Conservation (phyloP, 805 yeast species). For the Hanseniaspora pseudoguilliermondii region DNA sequence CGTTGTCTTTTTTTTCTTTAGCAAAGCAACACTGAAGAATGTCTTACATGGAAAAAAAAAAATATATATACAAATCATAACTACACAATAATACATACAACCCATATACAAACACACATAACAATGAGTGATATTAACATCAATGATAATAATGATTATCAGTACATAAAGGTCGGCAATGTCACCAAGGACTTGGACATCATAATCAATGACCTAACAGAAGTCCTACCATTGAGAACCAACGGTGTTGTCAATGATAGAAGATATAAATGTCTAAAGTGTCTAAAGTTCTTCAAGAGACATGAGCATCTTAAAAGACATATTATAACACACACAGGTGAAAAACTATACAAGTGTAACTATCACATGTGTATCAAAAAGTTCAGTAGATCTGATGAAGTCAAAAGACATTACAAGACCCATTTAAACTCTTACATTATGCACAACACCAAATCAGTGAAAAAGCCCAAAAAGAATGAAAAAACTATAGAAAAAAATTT, state of each 20-base stretch:
- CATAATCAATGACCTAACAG: not conserved
- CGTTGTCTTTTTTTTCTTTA: no score
- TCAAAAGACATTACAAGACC: conserved; percentile 73
- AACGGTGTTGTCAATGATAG: not conserved
- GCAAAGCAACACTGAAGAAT: no score
- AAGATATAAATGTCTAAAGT: conserved; percentile 61
- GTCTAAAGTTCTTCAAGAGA: conserved; percentile 77
- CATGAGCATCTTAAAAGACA: conserved; percentile 87
- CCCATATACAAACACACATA: not conserved
- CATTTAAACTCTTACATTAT: conserved; percentile 35
- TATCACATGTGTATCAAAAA: conserved; percentile 75
- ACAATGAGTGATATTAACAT: not conserved
- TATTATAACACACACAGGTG: conserved; percentile 86
- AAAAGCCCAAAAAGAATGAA: not conserved
- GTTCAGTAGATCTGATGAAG: conserved; percentile 71
- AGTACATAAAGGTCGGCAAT: no score
- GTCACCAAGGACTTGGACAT: not conserved
- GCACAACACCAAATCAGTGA: not conserved
- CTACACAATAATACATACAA: not conserved
- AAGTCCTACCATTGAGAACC: not conserved
- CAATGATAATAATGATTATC: not conserved
- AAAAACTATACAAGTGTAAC: conserved; percentile 75
- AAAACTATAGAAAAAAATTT: not conserved
- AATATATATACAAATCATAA: no score
- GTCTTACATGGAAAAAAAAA: no score